A percentile compares a stretch with the other conserved stretches of the same genome.
Conservation (phyloP, 768 basidiomycete species). For the Leccinum truebloodii region DNA sequence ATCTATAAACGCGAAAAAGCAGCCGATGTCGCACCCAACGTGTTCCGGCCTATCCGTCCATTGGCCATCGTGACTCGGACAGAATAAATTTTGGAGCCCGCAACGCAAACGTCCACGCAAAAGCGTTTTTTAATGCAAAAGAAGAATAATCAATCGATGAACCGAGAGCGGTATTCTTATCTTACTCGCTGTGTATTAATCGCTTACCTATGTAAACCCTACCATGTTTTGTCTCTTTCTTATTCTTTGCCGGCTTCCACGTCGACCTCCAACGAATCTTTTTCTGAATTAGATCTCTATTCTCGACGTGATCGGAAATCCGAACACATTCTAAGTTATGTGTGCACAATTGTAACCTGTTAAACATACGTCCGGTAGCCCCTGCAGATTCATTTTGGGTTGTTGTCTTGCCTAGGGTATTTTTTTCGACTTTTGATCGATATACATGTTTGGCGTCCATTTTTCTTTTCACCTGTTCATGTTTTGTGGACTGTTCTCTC, state of each 20-base stretch:
- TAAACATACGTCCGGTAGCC: not conserved
- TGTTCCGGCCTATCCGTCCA: not conserved
- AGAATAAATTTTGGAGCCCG: not conserved
- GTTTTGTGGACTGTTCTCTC: not conserved
- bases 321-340: not conserved
- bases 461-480: not conserved
- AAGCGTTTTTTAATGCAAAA: constrained; percentile 6
- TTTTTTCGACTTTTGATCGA: not conserved
- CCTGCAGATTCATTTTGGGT: not conserved
- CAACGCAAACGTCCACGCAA: constrained; percentile 1
- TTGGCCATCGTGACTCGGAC: constrained; percentile 3
- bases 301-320: not conserved
- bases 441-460: not conserved
- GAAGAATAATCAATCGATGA: constrained; percentile 18
- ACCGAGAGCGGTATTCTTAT: constrained; percentile 20
- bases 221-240: not conserved
- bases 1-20: constrained; percentile 3
- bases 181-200: constrained; percentile 30
- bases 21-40: not conserved
- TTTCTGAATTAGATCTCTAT: constrained; percentile 1
- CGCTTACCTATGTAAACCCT: constrained; percentile 24
- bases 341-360: not conserved
- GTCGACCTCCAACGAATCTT: not conserved
- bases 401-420: not conserved
- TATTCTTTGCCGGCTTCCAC: not conserved